phyloP scores from a whole-genome alignment of 768 basidiomycete species.

The Trametes cinnabarina region DNA sequence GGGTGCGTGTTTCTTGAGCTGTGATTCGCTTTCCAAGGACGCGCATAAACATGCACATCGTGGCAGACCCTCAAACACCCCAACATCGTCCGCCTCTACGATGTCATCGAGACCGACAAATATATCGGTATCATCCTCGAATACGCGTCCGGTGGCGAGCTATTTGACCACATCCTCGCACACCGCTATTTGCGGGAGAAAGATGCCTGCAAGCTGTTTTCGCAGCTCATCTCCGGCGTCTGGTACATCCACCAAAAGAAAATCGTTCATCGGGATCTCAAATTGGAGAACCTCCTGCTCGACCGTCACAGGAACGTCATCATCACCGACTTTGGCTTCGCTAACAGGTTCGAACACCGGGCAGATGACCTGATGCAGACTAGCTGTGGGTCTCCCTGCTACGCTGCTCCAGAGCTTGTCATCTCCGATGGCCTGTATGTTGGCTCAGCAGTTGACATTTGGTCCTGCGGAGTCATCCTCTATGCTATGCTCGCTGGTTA shows the following conservation, averaged over 20 bases:
- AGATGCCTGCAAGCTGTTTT: conserved; percentile 94
- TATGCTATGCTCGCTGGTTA: conserved; percentile 98
- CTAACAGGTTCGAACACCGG: conserved; percentile 93
- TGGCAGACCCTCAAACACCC: conserved; percentile 88
- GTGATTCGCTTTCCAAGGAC: conserved; percentile 18
- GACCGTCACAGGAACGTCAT: conserved; percentile 98
- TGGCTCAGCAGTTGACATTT: conserved; percentile 97
- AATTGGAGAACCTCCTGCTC: conserved; percentile 95
- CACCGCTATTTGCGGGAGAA: conserved; percentile 94
- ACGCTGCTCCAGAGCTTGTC: conserved; percentile 97
- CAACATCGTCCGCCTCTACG: conserved; percentile 96
- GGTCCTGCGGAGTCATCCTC: conserved; percentile 93
- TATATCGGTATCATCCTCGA: conserved; percentile 99
- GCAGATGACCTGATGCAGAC: conserved; percentile 98
- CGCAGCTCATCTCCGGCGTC: conserved; percentile 96
- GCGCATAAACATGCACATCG: conserved; percentile 1
- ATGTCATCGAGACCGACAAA: conserved; percentile 99
- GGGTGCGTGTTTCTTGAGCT: conserved; percentile 52
- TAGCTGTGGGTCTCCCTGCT: conserved; percentile 95
- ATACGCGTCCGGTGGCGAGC: conserved; percentile 96
- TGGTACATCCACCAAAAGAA: conserved; percentile 99
- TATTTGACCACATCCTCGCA: conserved; percentile 98
- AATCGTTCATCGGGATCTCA: conserved; percentile 98
- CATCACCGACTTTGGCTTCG: conserved; percentile 99
- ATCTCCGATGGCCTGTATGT: conserved; percentile 97